Evolutionary conservation across 257 asterid genomes (phyloP).

Genomic region (Primulina eburnea): DNA sequence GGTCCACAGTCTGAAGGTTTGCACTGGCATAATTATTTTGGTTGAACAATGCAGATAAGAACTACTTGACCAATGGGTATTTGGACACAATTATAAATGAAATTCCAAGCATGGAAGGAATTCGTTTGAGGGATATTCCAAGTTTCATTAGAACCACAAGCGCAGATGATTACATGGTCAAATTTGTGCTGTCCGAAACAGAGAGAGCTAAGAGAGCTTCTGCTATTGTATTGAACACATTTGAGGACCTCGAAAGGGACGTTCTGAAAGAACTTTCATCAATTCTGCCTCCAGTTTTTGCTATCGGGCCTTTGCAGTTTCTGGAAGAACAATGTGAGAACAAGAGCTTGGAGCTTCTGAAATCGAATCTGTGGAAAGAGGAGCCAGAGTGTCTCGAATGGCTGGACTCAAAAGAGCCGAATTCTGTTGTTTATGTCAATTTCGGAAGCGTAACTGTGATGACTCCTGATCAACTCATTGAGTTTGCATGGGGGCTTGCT

Average conservation of each 20-base stretch:
- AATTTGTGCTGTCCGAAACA: constrained; percentile 24
- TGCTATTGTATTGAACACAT: constrained; percentile 48
- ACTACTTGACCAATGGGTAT: constrained; percentile 40
- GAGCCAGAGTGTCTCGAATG: constrained; percentile 44
- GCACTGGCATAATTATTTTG: neutral
- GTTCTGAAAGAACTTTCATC: constrained; percentile 31
- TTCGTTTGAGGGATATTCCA: constrained; percentile 50
- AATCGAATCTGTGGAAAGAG: constrained; percentile 52
- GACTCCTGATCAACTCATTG: constrained; percentile 39
- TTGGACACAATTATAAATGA: constrained; percentile 38
- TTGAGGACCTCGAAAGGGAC: constrained; percentile 41
- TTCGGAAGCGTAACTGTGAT: constrained; percentile 50
- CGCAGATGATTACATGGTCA: constrained; percentile 34
- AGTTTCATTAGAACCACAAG: constrained; percentile 36
- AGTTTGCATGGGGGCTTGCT: constrained; percentile 62
- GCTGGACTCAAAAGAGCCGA: constrained; percentile 42
- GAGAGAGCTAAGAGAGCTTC: constrained; percentile 30
- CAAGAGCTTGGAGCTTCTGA: constrained; percentile 19
- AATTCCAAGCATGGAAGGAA: constrained; percentile 38
- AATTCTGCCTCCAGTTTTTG: constrained; percentile 37
- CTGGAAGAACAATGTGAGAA: constrained; percentile 24
- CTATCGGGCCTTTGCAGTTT: constrained; percentile 50
- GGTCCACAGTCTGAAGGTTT: neutral
- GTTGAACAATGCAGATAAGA: constrained; percentile 30
- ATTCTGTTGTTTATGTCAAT: constrained; percentile 46